Evolutionary conservation across 2,329 filamentous ascomycete genomes (phyloP), one percentile per base, ranked within the genome.

Genomic region (Zarea fungicola): DNA sequence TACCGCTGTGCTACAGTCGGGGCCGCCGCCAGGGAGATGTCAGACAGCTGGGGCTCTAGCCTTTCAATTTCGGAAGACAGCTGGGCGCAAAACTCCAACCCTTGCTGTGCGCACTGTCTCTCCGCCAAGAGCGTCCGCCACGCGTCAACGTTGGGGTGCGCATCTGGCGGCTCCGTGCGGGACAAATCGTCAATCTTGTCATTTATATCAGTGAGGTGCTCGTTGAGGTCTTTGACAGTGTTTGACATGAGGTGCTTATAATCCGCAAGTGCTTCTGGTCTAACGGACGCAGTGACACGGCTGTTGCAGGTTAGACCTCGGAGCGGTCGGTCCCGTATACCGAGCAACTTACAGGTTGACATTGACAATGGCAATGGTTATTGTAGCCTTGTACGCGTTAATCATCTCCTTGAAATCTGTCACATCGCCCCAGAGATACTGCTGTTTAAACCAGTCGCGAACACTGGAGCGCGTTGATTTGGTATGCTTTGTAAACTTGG

Each of bases 61-160:
- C 51, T 8, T 31, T 52, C 44, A 21, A 59, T 56, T 14, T 58
- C 56, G 4, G 52, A 35, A 34, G 54, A 59, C n/a, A 58, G 43
- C 39, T 58, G 53, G 21, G 52, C 48, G 39, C 55, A 60, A 25
- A 60, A 55, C 28, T 49, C 41, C 8, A 60, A 46, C 3, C 58
- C 56, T 25, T 56, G 51, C 35, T 54, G 48, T 6, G 57, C 57
- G 51, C 55, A 58, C 42, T 54, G 46, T 25, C 56, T 58, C 41
- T 60, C 58, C 21, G 58, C 56, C 16, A 56, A 35, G 16, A 60
- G 49, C n/a, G 54, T 53, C 23, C 50, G 42, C 54, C 56, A 55
- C 28, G 53, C 54, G 25, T 28, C 31, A 7, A 23, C 42, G 26
- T 46, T 41, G 3, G 34, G 7, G 18, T 42, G 46, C 2, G 28